Evolutionary conservation across 1,284 basidiomycete genomes (phyloP), one percentile per base, ranked within the genome.

Genomic region (Marasmius sp.): DNA sequence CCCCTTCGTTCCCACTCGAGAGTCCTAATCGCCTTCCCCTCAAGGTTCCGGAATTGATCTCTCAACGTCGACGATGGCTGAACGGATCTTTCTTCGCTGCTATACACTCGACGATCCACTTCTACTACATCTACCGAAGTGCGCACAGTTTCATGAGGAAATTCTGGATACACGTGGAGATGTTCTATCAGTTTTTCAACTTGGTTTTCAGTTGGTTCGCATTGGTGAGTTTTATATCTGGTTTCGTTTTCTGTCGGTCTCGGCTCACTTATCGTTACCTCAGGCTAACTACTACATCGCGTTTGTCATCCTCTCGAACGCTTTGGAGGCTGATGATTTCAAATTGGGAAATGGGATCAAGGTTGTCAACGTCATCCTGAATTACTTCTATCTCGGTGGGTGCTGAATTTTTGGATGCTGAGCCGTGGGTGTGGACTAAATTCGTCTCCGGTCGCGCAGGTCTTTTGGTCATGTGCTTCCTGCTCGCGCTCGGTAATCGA

Each of bases 81-180:
- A 99, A 98, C 72, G 97, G 97, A 6, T 96, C 94, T 6, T 98
- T 98, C 85, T 97, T 97, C 72, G 97, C 96, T 2, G 94, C 93
- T 0, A 87, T 96, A 45, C 94, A 98, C 77, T 90, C 89, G 61
- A 91, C 89, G 1, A 82, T 95, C 64, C 93, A 97, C 73, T 97
- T 98, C 75, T 87, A 93, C 69, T 95, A 97, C 71, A 86, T 98
- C 59, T 97, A 97, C 76, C 86, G 94, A 38, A 94, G 92, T 12
- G 90, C 89, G 36, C 97, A 98, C 75, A 79, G 84, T 0, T 84
- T 97, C 71, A 62, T 91, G 45, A 85, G 96, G 69, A 96, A 98
- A 77, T 86, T 94, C 72, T 96, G 93, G 89, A 92, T 99, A 59
- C 96, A 98, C 68, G 80, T 98, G 59, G 95, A 98, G 77, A 85